These are phyloP conservation scores for Ceratocystiopsis minuta DNA, from an alignment of 2,329 filamentous ascomycete species.

Conservation along the genomic window DNA sequence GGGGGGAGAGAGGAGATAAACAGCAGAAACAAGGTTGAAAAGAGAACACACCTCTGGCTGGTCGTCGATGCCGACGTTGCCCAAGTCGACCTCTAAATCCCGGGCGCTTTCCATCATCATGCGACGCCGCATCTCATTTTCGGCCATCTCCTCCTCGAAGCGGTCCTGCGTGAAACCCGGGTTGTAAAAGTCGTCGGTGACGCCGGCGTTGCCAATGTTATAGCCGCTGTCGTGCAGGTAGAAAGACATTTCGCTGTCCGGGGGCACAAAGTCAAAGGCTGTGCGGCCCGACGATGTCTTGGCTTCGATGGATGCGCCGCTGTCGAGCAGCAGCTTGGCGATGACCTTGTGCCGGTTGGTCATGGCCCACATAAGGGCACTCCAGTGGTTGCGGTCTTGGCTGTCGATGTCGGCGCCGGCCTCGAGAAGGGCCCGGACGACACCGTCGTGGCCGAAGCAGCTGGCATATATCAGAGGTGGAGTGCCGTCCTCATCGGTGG, in stretches of 20 bases:
- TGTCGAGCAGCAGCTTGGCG: conserved; percentile 78
- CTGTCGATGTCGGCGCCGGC: conserved; percentile 79
- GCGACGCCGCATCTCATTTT: conserved; percentile 82
- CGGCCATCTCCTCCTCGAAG: conserved; percentile 93
- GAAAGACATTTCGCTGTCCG: conserved; percentile 89
- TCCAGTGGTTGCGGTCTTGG: conserved; percentile 95
- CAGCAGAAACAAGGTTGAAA: neutral
- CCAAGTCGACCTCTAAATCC: conserved; percentile 88
- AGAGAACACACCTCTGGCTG: conserved; percentile 57
- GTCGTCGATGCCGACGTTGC: conserved; percentile 90
- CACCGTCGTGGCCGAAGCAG: conserved; percentile 87
- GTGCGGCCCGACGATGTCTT: conserved; percentile 89
- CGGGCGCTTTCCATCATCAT: conserved; percentile 99
- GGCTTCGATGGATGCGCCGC: conserved; percentile 86
- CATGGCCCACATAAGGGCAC: conserved; percentile 98
- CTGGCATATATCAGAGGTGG: conserved; percentile 95
- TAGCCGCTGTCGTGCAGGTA: conserved; percentile 93
- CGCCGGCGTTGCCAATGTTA: conserved; percentile 61
- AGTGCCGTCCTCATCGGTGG: conserved; percentile 82
- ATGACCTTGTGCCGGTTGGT: conserved; percentile 95
- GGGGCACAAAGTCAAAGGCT: conserved; percentile 86
- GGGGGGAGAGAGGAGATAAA: neutral
- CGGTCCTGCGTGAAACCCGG: conserved; percentile 80
- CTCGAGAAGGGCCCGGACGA: conserved; percentile 67
- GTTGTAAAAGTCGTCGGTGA: conserved; percentile 83